phyloP scores from a whole-genome alignment of 2,329 filamentous ascomycete species.

The Colletotrichum agaves region DNA sequence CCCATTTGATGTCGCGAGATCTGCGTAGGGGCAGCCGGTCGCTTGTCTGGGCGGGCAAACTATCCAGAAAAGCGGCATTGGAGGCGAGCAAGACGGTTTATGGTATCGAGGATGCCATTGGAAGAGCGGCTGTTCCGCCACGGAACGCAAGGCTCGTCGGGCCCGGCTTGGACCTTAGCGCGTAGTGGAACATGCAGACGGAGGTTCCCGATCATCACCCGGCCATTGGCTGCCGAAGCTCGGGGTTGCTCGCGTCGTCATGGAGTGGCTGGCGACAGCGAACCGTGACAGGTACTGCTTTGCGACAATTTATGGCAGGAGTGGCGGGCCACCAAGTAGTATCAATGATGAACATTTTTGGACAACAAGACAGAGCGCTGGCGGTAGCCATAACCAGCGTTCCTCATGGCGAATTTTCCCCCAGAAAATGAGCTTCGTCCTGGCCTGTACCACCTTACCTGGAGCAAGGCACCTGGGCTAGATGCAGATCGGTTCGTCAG shows the following conservation, averaged over 20 bases:
- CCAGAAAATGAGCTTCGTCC: no score
- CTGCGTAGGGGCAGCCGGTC: constrained; percentile 12
- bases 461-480: neutral
- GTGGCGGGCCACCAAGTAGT: neutral
- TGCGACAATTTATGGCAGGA: neutral
- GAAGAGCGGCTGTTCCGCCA: constrained; percentile 15
- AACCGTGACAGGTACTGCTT: neutral
- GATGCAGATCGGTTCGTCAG: neutral
- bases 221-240: constrained; percentile 27
- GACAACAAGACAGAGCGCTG: no score
- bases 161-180: constrained; percentile 27
- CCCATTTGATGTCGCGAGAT: constrained; percentile 7
- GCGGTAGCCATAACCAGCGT: no score
- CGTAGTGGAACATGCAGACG: constrained; percentile 28
- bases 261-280: neutral
- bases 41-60: neutral
- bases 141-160: constrained; percentile 26
- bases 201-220: constrained; percentile 27
- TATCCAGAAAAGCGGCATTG: constrained; percentile 5
- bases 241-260: constrained; percentile 29
- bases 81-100: constrained; percentile 5
- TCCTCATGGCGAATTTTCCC: no score
- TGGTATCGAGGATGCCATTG: constrained; percentile 10
- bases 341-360: neutral
- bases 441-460: no score